These are phyloP conservation scores for Pseudocercospora fuligena DNA, from an alignment of 2,329 filamentous ascomycete genomes.

Conservation along the genomic window DNA sequence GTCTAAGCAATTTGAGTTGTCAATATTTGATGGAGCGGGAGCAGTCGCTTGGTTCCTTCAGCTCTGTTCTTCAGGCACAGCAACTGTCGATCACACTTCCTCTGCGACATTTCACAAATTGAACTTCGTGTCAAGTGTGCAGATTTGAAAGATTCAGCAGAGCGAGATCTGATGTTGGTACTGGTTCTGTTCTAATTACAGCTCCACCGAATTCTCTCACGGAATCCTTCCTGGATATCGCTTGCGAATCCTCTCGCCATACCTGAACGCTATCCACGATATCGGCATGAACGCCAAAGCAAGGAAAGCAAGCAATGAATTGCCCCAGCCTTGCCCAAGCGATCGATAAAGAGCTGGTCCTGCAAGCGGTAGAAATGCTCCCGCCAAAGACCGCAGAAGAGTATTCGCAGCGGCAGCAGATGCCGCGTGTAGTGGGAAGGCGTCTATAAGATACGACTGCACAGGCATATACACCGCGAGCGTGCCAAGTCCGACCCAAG, in stretches of 20 bases:
- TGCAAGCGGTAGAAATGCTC: conserved; percentile 18
- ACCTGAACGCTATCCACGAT: conserved; percentile 3
- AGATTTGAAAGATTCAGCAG: no score
- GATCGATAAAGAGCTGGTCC: conserved; percentile 16
- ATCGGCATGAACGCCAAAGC: conserved; percentile 8
- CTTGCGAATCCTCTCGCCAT: conserved; percentile 4
- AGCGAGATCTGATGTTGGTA: no score
- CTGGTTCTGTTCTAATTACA: no score
- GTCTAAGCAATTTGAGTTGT: background rate
- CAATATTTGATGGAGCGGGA: background rate
- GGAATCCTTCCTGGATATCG: conserved; percentile 1
- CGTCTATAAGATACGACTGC: conserved; percentile 32
- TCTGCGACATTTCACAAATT: no score
- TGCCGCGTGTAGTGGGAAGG: background rate
- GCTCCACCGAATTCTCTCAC: no score
- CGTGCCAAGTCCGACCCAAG: background rate
- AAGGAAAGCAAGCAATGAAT: conserved; percentile 17
- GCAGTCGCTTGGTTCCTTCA: background rate
- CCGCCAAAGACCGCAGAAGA: conserved; percentile 21
- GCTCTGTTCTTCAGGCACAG: no score
- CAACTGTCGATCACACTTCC: no score
- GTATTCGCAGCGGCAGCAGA: no score
- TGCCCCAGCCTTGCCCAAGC: conserved; percentile 16
- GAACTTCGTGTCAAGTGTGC: background rate
- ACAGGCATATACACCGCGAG: background rate